Evolutionary conservation across 2,329 filamentous ascomycete species (phyloP), one percentile per base, ranked within the genome.

Genomic region (Arthrobotrys sphaeroides): DNA sequence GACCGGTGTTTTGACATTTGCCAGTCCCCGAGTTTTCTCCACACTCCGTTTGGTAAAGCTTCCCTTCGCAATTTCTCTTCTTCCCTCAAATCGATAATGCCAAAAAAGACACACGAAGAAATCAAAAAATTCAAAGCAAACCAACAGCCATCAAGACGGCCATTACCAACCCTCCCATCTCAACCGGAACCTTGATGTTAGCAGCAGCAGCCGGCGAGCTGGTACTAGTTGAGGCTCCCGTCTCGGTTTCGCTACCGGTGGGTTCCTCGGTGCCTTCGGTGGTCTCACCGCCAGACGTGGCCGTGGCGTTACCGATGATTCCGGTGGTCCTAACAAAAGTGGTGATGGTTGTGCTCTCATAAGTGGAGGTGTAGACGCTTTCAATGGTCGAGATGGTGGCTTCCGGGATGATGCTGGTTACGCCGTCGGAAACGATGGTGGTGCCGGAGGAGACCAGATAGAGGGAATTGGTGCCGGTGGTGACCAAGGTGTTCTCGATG

Each of bases 391-490:
- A 68, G 22, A 75, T 20, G 20, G 72, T 75, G 10, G 22, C 24
- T 4, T 68, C 72, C 1, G 72, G 57, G 31, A 75, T 51, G 64
- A 65, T 45, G 40, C 38, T 59, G 33, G 72, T 75, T 12, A 28
- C 13, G 6, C 72, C 64, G 33, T 53, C 26, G 18, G 57, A 59
- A 22, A 60, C 40, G n/a, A 75, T 43, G n/a, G 72, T 75, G 40
- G 72, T 75, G 6, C 72, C 72, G 13, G 72, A 64, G 24, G 72
- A 75, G 42, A 75, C 40, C 24, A 69, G 13, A 43, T 40, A 69
- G 36, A 75, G 28, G 10, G 64, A 69, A 31, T 75, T 45, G 10
- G 72, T 75, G n/a, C 72, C 72, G n/a, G 72, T 75, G 45, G 55
- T 57, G n/a, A 45, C 20, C 6, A 62, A 5, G 12, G 59, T 45